A percentile compares a stretch with the other conserved stretches of the same genome.
phyloP scores from a whole-genome alignment of 192 early-diverging fungal species.

The Umbelopsis vinacea region DNA sequence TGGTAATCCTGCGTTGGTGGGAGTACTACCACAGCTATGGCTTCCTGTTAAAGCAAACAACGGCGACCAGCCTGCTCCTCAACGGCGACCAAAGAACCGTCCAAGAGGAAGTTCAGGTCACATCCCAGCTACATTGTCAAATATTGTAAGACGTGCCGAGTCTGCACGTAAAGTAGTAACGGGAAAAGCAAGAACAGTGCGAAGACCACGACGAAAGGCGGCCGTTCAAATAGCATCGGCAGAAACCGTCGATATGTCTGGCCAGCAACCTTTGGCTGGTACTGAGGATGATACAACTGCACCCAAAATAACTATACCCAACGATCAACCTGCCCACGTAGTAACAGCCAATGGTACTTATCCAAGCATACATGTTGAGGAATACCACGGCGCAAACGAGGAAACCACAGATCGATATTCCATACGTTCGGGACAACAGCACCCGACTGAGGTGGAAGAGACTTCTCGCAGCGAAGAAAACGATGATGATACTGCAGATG shows the following conservation, averaged over 20 bases:
- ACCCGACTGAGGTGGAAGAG: not conserved
- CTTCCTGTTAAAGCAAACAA: constrained; percentile 55
- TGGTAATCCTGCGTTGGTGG: constrained; percentile 64
- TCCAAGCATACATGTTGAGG: too few relatives aligned
- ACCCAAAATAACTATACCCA: too few relatives aligned
- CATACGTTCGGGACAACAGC: not conserved
- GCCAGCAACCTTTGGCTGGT: too few relatives aligned
- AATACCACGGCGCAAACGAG: too few relatives aligned
- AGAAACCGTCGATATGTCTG: not conserved
- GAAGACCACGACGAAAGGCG: not conserved
- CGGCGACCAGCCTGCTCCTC: not conserved
- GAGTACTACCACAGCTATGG: constrained; percentile 71
- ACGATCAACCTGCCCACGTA: too few relatives aligned
- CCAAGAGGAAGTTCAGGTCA: not conserved
- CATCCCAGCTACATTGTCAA: constrained; percentile 15
- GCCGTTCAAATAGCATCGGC: not conserved
- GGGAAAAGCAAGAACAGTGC: not conserved
- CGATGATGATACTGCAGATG: not conserved
- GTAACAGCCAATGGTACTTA: too few relatives aligned
- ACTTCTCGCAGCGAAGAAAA: not conserved
- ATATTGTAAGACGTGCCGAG: constrained; percentile 27
- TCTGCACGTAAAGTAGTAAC: not conserved
- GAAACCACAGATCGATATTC: not conserved
- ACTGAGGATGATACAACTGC: too few relatives aligned
- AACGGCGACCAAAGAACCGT: not conserved